Evolutionary conservation across 2,329 filamentous ascomycete genomes (phyloP).

Genomic region (Phyllosticta citriasiana): DNA sequence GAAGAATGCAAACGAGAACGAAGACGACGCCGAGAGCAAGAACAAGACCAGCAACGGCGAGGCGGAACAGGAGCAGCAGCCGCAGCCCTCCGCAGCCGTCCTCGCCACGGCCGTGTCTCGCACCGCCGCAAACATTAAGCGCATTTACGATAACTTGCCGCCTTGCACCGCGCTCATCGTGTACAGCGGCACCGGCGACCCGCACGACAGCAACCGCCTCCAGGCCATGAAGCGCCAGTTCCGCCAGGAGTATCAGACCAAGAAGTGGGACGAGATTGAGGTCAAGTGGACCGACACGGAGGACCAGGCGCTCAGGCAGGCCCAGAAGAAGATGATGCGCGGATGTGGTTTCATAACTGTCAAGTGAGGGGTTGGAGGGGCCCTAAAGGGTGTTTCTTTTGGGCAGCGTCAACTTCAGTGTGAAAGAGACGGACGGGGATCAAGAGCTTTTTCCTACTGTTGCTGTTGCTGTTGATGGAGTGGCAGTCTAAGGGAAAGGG

Average conservation of each 20-base stretch:
- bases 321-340: constrained; percentile 46
- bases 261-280: constrained; percentile 53
- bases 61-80: background rate
- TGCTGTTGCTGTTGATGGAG: no score
- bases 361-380: constrained; percentile 33
- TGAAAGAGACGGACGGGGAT: no score
- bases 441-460: no score
- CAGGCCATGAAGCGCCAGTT: constrained; percentile 47
- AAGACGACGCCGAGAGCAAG: background rate
- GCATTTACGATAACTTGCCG: constrained; percentile 47
- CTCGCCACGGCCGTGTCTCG: constrained; percentile 39
- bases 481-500: no score
- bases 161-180: constrained; percentile 51
- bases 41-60: background rate
- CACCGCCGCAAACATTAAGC: constrained; percentile 42
- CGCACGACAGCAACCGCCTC: constrained; percentile 45
- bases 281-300: constrained; percentile 57
- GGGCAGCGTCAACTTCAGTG: no score
- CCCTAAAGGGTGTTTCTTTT: no score
- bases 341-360: constrained; percentile 51
- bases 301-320: constrained; percentile 47
- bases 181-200: constrained; percentile 55
- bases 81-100: constrained; percentile 11
- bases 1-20: background rate
- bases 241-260: constrained; percentile 46